Conservation (phyloP, 805 yeast genomes). For the Hyphopichia homilentoma region DNA sequence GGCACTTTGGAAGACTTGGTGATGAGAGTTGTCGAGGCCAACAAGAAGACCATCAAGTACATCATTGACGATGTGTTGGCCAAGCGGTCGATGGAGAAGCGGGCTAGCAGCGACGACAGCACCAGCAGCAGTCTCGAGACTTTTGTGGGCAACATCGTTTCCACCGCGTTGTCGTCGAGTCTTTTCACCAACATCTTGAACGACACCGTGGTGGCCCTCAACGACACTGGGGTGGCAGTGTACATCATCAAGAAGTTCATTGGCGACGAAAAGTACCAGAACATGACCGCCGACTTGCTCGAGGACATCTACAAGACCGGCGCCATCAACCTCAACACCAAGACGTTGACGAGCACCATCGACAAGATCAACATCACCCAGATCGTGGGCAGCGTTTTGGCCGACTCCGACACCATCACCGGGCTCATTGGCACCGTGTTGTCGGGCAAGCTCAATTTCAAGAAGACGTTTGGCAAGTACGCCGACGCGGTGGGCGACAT, state of each 20-base stretch:
- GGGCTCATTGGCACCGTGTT: conserved; percentile 18
- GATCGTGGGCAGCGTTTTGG: conserved; percentile 18
- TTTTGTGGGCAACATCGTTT: conserved; percentile 26
- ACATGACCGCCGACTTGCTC: conserved; percentile 32
- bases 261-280: conserved; percentile 30
- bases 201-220: conserved; percentile 31
- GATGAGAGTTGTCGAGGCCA: conserved; percentile 27
- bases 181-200: conserved; percentile 20
- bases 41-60: conserved; percentile 21
- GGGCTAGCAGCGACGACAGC: conserved; percentile 6
- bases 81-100: conserved; percentile 11
- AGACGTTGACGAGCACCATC: no score
- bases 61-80: conserved; percentile 19
- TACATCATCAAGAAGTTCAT: conserved; percentile 33
- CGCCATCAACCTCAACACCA: conserved; percentile 17
- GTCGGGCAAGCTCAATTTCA: conserved; percentile 15
- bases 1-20: conserved; percentile 29
- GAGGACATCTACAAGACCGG: conserved; percentile 23
- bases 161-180: conserved; percentile 24
- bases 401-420: conserved; percentile 19
- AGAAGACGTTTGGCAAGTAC: conserved; percentile 20
- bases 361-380: conserved; percentile 23
- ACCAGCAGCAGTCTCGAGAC: conserved; percentile 19
- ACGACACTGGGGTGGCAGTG: conserved; percentile 38
- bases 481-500: conserved; percentile 27